Evolutionary conservation across 352 stramenopile genomes (phyloP).

Genomic region (Phytophthora pini): DNA sequence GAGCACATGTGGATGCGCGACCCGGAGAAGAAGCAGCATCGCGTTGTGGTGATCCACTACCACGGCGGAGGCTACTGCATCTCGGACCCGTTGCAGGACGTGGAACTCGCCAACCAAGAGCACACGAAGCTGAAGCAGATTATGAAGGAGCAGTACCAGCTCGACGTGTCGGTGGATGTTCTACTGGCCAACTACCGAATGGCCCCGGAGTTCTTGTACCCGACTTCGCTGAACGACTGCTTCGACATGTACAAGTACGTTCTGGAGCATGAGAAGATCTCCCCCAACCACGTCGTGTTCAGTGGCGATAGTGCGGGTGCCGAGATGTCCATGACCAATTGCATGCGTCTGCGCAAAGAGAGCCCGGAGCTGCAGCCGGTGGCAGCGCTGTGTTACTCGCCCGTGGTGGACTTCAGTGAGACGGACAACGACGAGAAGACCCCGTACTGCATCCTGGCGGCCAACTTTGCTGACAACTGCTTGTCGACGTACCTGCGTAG

Average conservation of each 20-base stretch:
- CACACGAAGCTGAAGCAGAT: slow-evolving; percentile 31
- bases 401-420: slow-evolving; percentile 31
- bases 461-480: slow-evolving; percentile 34
- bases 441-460: slow-evolving; percentile 27
- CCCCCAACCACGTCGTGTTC: slow-evolving; percentile 39
- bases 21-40: slow-evolving; percentile 23
- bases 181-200: slow-evolving; percentile 68
- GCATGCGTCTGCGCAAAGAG: slow-evolving; percentile 34
- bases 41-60: slow-evolving; percentile 53
- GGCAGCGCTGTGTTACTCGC: slow-evolving; percentile 32
- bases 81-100: slow-evolving; percentile 38
- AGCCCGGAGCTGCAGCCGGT: slow-evolving; percentile 25
- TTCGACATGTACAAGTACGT: slow-evolving; percentile 53
- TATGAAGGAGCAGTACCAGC: slow-evolving; percentile 19
- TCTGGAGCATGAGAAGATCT: slow-evolving; percentile 28
- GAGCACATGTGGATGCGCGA: slow-evolving; percentile 52
- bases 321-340: slow-evolving; percentile 42
- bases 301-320: slow-evolving; percentile 58
- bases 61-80: slow-evolving; percentile 53
- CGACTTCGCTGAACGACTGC: slow-evolving; percentile 46
- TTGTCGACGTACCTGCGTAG: slow-evolving; percentile 22
- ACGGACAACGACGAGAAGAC: slow-evolving; percentile 25
- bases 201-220: slow-evolving; percentile 46
- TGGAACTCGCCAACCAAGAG: slow-evolving; percentile 35
- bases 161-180: slow-evolving; percentile 42